Evolutionary conservation across 495 filamentous ascomycete genomes (phyloP).

Genomic region (Bathelium albidoporum): DNA sequence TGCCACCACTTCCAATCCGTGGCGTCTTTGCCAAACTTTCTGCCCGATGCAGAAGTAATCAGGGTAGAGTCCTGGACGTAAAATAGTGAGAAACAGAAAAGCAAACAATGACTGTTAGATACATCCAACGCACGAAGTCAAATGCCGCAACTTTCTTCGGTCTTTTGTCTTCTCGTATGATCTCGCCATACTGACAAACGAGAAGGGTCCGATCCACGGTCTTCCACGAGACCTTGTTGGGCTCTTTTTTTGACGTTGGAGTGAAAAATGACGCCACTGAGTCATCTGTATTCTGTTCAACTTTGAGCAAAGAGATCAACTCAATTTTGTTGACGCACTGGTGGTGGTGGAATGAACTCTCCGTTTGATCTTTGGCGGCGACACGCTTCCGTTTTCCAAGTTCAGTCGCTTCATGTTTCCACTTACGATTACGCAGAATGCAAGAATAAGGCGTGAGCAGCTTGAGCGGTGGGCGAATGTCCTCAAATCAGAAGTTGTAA

Average conservation of each 20-base stretch:
- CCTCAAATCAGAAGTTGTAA: too few species aligned
- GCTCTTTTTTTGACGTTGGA: constrained; percentile 73
- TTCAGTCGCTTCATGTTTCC: constrained; percentile 15
- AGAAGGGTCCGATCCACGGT: constrained; percentile 59
- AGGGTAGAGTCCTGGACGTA: constrained; percentile 69
- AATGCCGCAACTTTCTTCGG: constrained; percentile 69
- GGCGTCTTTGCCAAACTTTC: constrained; percentile 57
- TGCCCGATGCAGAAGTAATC: constrained; percentile 69
- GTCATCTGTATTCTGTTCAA: constrained; percentile 44
- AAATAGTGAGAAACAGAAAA: constrained; percentile 8
- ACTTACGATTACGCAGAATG: background rate
- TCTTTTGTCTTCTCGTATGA: constrained; percentile 20
- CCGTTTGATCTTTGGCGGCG: constrained; percentile 44
- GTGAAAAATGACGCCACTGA: constrained; percentile 80
- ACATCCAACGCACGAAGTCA: constrained; percentile 56
- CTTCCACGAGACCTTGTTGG: constrained; percentile 66
- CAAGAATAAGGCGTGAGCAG: background rate
- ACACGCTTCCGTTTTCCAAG: constrained; percentile 34
- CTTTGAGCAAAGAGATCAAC: too few species aligned
- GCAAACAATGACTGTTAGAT: background rate
- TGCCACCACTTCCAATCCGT: constrained; percentile 97
- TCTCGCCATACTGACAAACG: constrained; percentile 53
- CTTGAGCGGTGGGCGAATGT: too few species aligned
- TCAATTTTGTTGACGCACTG: too few species aligned
- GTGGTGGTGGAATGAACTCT: constrained; percentile 65